Evolutionary conservation across 805 yeast genomes (phyloP), one percentile per base, ranked within the genome.

Genomic region (Metschnikowia proteae): DNA sequence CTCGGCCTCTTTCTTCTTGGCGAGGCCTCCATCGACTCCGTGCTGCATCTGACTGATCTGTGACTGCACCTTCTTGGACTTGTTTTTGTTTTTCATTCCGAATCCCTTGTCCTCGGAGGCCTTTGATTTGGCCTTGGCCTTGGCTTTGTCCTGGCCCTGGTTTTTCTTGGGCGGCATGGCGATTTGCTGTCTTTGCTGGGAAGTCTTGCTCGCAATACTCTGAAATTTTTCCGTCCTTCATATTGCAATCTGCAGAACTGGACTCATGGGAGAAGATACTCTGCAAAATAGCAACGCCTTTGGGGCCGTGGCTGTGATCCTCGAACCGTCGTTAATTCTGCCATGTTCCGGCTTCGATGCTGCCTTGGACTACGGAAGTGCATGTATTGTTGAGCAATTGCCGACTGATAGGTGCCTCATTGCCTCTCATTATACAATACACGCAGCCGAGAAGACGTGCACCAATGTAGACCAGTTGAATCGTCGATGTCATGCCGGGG

Each of bases 81-180:
- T 88, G 72, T 94, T 92, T 67, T 94, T 94, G 67, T 94, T 94
- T 64, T 91, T 94, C 76, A 94, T 75, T 50, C 99, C 99, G 65
- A 94, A 94, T 2, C 97, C 88, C 72, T 88, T 91, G 70, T 94
- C 84, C 30, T 78, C 98, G 53, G 84, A 83, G 48, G 80, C 74
- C 60, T 80, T 75, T 62, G 81, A 80, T 59, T 74, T 76, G 58
- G 79, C 77, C 73, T 85, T 83, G 46, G 80, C 81, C 71, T 86
- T 86, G 61, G 82, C 81, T 62, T 80, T 80, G 56, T 79, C 82
- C 3, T 66, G 61, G 76, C 60, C 77, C 69, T 62, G 77, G 65
- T 62, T 76, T 61, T 79, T 79, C 73, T 85, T 88, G 65, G 97
- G 94, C 48, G 92, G 90, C 95, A 87, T 86, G 30, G 25, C 46